Evolutionary conservation across 1,284 basidiomycete species (phyloP).

Genomic region (Boletellus sp.): DNA sequence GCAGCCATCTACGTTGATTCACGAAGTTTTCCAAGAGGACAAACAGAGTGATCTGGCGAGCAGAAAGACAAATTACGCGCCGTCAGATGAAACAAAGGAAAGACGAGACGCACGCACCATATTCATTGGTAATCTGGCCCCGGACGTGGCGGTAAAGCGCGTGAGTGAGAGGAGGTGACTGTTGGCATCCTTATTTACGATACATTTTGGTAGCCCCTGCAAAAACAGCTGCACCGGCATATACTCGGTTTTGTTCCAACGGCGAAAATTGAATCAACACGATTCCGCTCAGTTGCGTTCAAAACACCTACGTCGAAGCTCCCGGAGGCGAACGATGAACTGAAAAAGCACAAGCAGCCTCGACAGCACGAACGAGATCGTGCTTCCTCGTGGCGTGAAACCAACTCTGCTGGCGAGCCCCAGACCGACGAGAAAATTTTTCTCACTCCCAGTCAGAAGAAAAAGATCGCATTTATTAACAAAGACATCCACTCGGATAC

Average conservation of each 20-base stretch:
- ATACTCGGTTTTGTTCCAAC: conserved; percentile 64
- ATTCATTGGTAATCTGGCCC: conserved; percentile 89
- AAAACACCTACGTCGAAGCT: conserved; percentile 70
- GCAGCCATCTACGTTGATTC: conserved; percentile 20
- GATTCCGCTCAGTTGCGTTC: conserved; percentile 89
- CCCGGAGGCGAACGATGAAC: conserved; percentile 38
- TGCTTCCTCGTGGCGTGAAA: conserved; percentile 63
- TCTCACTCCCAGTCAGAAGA: conserved; percentile 84
- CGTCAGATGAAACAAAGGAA: conserved; percentile 63
- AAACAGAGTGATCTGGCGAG: conserved; percentile 10
- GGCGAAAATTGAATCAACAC: conserved; percentile 83
- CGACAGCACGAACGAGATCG: conserved; percentile 58
- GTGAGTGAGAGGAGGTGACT: conserved; percentile 40
- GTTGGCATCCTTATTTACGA: conserved; percentile 2
- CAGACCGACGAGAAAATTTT: conserved; percentile 59
- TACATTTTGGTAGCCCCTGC: conserved; percentile 41
- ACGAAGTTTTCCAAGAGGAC: conserved; percentile 36
- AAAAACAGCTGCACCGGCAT: conserved; percentile 70
- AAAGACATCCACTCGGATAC: conserved; percentile 77
- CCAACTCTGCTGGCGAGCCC: conserved; percentile 43
- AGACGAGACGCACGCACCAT: conserved; percentile 80
- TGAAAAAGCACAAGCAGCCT: conserved; percentile 33
- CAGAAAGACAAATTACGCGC: conserved; percentile 44
- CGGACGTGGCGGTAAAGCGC: conserved; percentile 73
- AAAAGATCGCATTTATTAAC: conserved; percentile 93